Evolutionary conservation across 352 stramenopile genomes (phyloP), one percentile per base, ranked within the genome.

Genomic region (Peronospora belbahrii): DNA sequence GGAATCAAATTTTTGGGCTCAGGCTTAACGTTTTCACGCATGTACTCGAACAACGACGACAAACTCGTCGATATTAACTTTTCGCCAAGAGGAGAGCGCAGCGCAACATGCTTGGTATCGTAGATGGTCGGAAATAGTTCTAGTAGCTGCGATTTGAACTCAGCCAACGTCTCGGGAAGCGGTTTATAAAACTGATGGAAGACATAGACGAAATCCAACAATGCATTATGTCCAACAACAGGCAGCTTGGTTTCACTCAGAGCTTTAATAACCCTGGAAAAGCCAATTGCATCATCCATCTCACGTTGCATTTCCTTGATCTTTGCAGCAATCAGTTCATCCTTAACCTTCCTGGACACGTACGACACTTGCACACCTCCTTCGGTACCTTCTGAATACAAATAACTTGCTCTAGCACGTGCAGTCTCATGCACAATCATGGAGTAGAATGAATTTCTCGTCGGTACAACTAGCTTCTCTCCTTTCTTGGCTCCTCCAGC

Each of bases 111-210:
- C 55, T 93, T 93, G 15, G 81, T 90, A 42, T 93, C 81, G 43
- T 76, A 88, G 38, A 93, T 85, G 8, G 57, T 65, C 0, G 81
- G 81, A 48, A 93, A 93, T 13, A 79, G 43, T 59, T 77, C 62
- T 23, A 77, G 49, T 6, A 93, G 52, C 61, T 88, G 43, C 33
- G 59, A 45, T 51, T 88, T 88, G 54, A 87, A 93, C 31, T 86
- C 73, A 3, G 70, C 64, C 11, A 90, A 45, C 31, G 68, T 83
- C 4, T 68, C 46, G 4, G 81, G 81, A n/a, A 88, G 71, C 6
- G 78, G 74, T 36, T 74, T 81, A 59, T 79, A 84, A 44, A 93
- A 93, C 58, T 90, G 78, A 45, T 81, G 74, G 58, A 85, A 90
- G 30, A 88, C 60, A 48, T 93, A 88, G 7, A 88, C 70, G 52